Conservation (phyloP, 2,329 filamentous ascomycete genomes). For the Neofusicoccum cordaticola region DNA sequence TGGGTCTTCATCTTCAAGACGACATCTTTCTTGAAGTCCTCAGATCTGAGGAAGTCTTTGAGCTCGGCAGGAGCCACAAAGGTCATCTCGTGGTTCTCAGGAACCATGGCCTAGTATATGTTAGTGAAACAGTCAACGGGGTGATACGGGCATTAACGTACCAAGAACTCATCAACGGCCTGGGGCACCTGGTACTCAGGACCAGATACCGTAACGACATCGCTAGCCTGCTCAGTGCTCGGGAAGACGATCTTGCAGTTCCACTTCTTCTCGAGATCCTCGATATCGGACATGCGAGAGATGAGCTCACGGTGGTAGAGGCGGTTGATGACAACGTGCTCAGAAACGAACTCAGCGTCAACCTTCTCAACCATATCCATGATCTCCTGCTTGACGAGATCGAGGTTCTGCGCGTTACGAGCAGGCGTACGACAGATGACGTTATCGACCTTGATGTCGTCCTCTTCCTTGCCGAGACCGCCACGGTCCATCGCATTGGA, state of each 20-base stretch:
- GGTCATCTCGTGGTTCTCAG: constrained; percentile 88
- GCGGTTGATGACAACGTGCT: constrained; percentile 89
- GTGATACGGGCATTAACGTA: constrained; percentile 33
- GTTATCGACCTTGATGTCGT: constrained; percentile 98
- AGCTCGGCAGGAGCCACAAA: constrained; percentile 74
- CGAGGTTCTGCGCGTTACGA: constrained; percentile 92
- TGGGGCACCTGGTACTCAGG: constrained; percentile 98
- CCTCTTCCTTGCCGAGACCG: constrained; percentile 89
- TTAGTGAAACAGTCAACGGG: constrained; percentile 28
- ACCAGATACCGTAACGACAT: constrained; percentile 91
- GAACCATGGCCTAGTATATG: constrained; percentile 76
- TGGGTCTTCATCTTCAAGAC: constrained; percentile 82
- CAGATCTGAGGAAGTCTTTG: constrained; percentile 76
- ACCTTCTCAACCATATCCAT: constrained; percentile 99
- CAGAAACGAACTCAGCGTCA: constrained; percentile 94
- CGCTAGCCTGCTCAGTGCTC: constrained; percentile 94
- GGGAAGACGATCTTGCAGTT: constrained; percentile 99
- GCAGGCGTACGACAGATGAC: constrained; percentile 97
- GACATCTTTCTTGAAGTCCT: constrained; percentile 77
- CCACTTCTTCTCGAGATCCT: constrained; percentile 97
- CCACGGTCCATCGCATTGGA: constrained; percentile 98
- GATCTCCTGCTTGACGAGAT: constrained; percentile 97
- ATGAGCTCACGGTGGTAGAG: constrained; percentile 94
- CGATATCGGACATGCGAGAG: constrained; percentile 81
- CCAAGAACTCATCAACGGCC: constrained; percentile 90